These are phyloP conservation scores for Polygonum maritimum DNA, from an alignment of 148 eudicot species.

Conservation along the genomic window DNA sequence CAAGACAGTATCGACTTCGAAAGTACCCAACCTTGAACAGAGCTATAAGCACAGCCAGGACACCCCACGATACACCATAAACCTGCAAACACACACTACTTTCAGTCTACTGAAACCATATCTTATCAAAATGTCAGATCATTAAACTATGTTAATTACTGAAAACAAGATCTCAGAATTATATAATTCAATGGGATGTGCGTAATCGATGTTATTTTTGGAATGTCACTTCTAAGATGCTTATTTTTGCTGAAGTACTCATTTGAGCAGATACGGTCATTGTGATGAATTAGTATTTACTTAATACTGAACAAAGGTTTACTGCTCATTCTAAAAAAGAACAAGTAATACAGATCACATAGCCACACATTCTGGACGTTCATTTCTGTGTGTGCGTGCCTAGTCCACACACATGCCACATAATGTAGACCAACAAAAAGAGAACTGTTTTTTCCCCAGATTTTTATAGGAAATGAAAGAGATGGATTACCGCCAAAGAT, in stretches of 20 bases:
- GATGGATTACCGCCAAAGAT: constrained; percentile 51
- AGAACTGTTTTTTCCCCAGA: background rate
- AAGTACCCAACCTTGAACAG: constrained; percentile 70
- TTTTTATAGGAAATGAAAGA: background rate
- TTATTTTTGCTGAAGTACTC: background rate
- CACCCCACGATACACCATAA: constrained; percentile 91
- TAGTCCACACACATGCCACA: background rate
- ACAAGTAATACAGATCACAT: background rate
- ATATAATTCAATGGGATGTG: background rate
- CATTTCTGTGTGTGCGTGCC: background rate
- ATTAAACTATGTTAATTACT: background rate
- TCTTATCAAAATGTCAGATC: background rate
- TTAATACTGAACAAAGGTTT: background rate
- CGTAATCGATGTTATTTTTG: background rate
- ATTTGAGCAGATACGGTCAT: background rate
- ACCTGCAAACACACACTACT: constrained; percentile 33
- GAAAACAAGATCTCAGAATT: background rate
- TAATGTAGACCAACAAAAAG: no score
- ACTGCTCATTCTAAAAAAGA: background rate
- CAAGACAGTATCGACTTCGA: background rate
- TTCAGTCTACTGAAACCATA: constrained; percentile 9
- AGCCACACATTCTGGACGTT: background rate
- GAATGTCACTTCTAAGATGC: no score
- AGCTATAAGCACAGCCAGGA: constrained; percentile 55
- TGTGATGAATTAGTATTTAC: background rate